Evolutionary conservation across 805 yeast genomes (phyloP), one percentile per base, ranked within the genome.

Genomic region (Metschnikowia kofuensis): DNA sequence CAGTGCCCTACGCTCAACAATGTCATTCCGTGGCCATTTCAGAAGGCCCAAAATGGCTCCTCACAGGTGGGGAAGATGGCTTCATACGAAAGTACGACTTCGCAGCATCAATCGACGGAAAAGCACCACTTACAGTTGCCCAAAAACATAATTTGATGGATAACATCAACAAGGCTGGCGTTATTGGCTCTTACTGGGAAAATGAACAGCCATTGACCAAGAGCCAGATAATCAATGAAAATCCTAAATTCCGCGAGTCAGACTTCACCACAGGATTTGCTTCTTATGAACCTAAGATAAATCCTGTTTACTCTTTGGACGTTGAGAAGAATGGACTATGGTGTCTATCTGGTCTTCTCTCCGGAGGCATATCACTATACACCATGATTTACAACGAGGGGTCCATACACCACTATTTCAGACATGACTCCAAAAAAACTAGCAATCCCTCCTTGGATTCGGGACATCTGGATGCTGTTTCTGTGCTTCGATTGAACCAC

Each of bases 31-130:
- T 92, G 34, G 85, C 91, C 1, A 71, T 89, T 40, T 80, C 96
- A 1, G 81, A 79, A 58, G 96, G 95, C 6, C 84, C 90, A 38
- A 84, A 84, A 61, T 91, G 90, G 85, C 73, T 94, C 36, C 85
- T 91, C 59, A 85, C 96, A 0, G 99, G 99, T 16, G 98, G 98
- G 9, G 92, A 87, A 55, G 99, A 94, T 66, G 99, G 99, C 5
- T 88, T 83, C 59, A 87, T 94, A 32, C 74, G 99, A 42, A 90
- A 87, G 62, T 94, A 85, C 68, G 96, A 94, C 67, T 85, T 94
- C 53, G 77, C 84, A 36, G 85, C 85, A 32, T 86, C 97, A 1
- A 78, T 94, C 26, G 91, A 87, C 59, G 97, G 97, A 14, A 87
- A 86, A 56, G 74, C 85, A 7, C 92, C 94, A 6, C 72, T 94